Percentiles rank a stretch among this genome's conserved stretches.
These are phyloP conservation scores for Anthracocystis setariae DNA, from an alignment of 1,284 basidiomycete species.

Conservation along the genomic window DNA sequence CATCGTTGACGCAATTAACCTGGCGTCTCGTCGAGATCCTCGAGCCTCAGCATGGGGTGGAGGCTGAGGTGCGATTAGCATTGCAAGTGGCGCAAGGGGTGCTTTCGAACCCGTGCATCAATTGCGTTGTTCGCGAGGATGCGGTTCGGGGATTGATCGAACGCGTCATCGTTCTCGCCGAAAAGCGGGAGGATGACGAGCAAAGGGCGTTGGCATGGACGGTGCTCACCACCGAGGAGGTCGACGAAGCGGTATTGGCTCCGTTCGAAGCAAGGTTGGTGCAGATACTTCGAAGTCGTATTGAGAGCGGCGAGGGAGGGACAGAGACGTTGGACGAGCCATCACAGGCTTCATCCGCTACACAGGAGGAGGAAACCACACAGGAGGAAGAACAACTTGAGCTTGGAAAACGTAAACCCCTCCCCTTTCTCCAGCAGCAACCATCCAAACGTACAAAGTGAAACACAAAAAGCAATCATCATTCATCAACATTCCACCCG, in stretches of 20 bases:
- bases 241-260: constrained; percentile 18
- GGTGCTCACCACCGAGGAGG: constrained; percentile 28
- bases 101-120: constrained; percentile 8
- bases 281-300: constrained; percentile 3
- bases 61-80: background rate
- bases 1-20: constrained; percentile 6
- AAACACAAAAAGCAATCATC: background rate
- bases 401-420: background rate
- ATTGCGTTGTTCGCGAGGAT: background rate
- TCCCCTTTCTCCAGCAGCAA: no score
- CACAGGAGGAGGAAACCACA: constrained; percentile 44
- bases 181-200: background rate
- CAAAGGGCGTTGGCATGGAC: constrained; percentile 15
- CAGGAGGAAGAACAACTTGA: constrained; percentile 21
- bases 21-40: background rate
- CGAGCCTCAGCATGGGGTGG: no score
- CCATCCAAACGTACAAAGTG: no score
- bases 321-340: background rate
- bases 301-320: no score
- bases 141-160: constrained; percentile 15
- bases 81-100: constrained; percentile 24
- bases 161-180: constrained; percentile 10
- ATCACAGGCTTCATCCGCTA: constrained; percentile 29
- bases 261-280: constrained; percentile 27
- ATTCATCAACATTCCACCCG: background rate